Base-by-base conservation (phyloP, 768 basidiomycete genomes). In the Sporobolomyces pararoseus region DNA sequence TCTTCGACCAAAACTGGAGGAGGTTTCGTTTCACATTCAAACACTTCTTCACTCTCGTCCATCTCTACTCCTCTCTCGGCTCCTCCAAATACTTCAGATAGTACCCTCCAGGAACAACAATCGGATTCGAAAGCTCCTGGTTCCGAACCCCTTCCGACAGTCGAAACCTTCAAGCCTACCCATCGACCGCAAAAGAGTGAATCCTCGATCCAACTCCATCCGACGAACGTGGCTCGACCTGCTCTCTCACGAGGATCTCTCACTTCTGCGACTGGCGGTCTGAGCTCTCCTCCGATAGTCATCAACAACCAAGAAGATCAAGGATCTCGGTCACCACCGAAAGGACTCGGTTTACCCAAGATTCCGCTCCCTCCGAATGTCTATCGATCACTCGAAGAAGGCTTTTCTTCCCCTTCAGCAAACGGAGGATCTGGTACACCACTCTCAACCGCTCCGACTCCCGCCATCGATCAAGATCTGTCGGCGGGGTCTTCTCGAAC, bases 281-380 rank as follows among this genome's bases (percentile, higher is more conserved):
- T 32, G 46, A 42, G 23, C 27, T 49, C 65, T 2, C 12, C 65
- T 53, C 57, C 65, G 37, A 29, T 32, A 37, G 16, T 54, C 3
- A 27, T 32, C 39, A 44, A 31, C 39, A 37, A 32, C 12, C 31
- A 59, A 27, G 50, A 52, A 21, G 58, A 47, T 2, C 14, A 31
- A 14, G 58, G 32, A 35, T 52, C 58, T 7, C n/a, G 39, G 25
- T 49, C 51, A 23, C 57, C 63, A 1, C 57, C 57, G 31, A 50
- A 34, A 49, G 53, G 44, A n/a, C 32, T 35, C 6, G 46, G 59
- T 9, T 16, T 61, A 14, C 59, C 59, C 44, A 61, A 61, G 54
- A 63, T 71, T n/a, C 60, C 70, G 14, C 37, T 70, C 9, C 63
- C 65, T 31, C 70, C 65, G n/a, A 32, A n/a, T n/a, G 65, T 71